Conservation (phyloP, 805 yeast genomes). For the Wickerhamomyces queroliae region DNA sequence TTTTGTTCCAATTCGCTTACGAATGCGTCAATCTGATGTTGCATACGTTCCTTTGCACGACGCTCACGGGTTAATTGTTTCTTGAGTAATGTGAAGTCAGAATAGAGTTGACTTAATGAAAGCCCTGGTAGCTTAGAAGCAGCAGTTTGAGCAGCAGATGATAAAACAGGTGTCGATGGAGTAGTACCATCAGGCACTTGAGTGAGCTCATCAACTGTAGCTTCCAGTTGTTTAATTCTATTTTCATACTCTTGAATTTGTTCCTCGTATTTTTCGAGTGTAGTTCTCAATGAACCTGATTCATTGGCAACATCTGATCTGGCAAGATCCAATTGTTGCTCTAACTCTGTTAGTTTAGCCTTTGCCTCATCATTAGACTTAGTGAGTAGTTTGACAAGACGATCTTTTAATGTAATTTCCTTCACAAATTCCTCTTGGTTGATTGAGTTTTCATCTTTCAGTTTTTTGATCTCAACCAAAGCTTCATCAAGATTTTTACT, state of each 20-base stretch:
- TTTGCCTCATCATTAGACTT: conserved; percentile 46
- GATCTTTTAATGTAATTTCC: conserved; percentile 58
- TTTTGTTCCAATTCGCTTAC: conserved; percentile 72
- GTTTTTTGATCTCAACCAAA: conserved; percentile 37
- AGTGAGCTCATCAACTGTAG: conserved; percentile 37
- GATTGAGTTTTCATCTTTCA: conserved; percentile 36
- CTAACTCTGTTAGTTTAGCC: conserved; percentile 48
- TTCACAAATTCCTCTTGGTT: conserved; percentile 46
- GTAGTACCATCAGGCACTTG: conserved; percentile 16
- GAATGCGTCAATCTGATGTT: conserved; percentile 64
- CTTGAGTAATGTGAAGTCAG: conserved; percentile 59
- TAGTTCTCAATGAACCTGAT: conserved; percentile 50
- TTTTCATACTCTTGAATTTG: conserved; percentile 42
- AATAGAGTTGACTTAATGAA: conserved; percentile 58
- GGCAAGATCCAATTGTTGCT: conserved; percentile 26
- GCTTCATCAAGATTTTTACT: conserved; percentile 36
- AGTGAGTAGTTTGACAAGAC: conserved; percentile 51
- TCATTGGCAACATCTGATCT: conserved; percentile 37
- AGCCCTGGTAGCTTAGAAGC: conserved; percentile 42
- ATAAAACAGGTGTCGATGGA: conserved; percentile 26
- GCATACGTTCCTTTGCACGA: conserved; percentile 63
- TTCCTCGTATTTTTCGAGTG: conserved; percentile 47
- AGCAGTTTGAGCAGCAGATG: conserved; percentile 55
- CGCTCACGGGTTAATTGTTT: conserved; percentile 66
- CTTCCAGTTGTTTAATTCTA: conserved; percentile 36